Conservation (phyloP, 2,329 filamentous ascomycete species). For the Tolypocladium endophyticum region DNA sequence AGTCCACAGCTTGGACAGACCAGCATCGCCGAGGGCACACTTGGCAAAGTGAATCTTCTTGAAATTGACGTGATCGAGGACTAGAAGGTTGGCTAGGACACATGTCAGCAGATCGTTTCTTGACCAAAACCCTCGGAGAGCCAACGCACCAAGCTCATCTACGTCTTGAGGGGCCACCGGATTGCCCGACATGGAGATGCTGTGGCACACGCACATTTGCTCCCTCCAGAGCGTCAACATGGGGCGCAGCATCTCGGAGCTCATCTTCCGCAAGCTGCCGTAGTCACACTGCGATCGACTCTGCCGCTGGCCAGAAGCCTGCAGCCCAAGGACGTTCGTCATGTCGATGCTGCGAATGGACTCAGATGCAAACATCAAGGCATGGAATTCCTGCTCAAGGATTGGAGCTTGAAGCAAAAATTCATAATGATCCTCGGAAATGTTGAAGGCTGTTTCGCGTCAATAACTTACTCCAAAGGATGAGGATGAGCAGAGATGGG, state of each 20-base stretch:
- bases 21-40: conserved; percentile 39
- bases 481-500: not conserved
- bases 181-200: conserved; percentile 40
- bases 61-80: conserved; percentile 26
- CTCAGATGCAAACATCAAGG: conserved; percentile 43
- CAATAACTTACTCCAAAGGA: not conserved
- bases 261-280: conserved; percentile 12
- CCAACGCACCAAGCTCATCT: conserved; percentile 32
- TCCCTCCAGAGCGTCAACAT: conserved; percentile 39
- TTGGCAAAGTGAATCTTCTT: conserved; percentile 39
- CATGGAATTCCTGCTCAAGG: conserved; percentile 45
- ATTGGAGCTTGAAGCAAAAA: conserved; percentile 37
- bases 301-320: conserved; percentile 9
- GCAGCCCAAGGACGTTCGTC: conserved; percentile 28
- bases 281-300: conserved; percentile 13
- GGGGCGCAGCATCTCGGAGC: conserved; percentile 33
- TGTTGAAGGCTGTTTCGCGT: conserved; percentile 26
- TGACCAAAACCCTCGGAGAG: not conserved
- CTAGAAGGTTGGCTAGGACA: conserved; percentile 18
- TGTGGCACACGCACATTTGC: conserved; percentile 36
- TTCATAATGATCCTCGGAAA: conserved; percentile 36
- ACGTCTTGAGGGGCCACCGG: conserved; percentile 34
- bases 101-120: conserved; percentile 3
- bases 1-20: conserved; percentile 36
- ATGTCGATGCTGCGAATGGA: conserved; percentile 45